Conservation (phyloP, 345 rosid species). For the Carallia brachiata region DNA sequence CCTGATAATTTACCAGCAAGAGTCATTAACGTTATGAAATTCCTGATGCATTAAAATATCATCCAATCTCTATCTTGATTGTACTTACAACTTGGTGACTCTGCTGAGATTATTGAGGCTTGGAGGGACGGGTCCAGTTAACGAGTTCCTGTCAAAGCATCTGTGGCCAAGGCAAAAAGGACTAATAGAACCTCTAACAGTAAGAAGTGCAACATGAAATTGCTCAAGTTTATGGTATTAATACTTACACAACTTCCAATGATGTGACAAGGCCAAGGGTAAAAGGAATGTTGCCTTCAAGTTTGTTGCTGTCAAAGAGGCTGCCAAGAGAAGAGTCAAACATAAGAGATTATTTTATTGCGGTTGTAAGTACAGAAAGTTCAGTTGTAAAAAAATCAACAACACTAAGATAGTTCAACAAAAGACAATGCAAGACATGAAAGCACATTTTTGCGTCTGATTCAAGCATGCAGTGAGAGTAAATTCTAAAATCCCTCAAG, state of each 20-base stretch:
- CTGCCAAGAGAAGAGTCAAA: slow-evolving; percentile 27
- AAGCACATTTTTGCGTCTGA: no score
- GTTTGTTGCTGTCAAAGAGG: slow-evolving; percentile 70
- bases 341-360: neutral
- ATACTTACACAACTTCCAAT: slow-evolving; percentile 73
- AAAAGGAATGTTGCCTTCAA: slow-evolving; percentile 55
- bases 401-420: no score
- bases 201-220: neutral
- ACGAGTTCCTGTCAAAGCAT: slow-evolving; percentile 64
- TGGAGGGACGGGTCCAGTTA: slow-evolving; percentile 53
- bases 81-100: slow-evolving; percentile 64
- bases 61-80: neutral
- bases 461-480: no score
- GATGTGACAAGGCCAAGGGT: slow-evolving; percentile 58
- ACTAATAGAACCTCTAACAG: neutral
- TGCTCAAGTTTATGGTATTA: neutral
- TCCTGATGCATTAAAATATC: neutral
- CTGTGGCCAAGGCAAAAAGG: slow-evolving; percentile 38
- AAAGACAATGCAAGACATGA: no score
- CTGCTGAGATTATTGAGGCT: slow-evolving; percentile 55
- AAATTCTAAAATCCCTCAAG: no score
- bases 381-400: no score
- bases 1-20: slow-evolving; percentile 37
- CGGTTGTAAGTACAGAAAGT: neutral
- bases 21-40: neutral